Base-by-base conservation (phyloP, 352 stramenopile species). In the Globisporangium parvum region DNA sequence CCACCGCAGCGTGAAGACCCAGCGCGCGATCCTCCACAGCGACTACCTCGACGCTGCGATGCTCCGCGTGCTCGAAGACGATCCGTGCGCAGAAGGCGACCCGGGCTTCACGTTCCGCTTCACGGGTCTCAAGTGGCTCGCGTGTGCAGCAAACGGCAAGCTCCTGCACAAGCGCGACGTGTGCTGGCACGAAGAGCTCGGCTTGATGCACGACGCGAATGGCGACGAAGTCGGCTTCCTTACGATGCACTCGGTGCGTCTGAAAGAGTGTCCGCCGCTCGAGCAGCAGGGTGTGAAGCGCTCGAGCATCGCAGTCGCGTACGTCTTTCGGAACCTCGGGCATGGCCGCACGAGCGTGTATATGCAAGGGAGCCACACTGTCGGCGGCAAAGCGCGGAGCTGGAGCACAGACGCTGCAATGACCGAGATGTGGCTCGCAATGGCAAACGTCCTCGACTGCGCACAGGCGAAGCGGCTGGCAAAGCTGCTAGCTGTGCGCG, bases 121-220 rank as follows among this genome's bases (percentile, higher is more conserved):
- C 54, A 54, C 65, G 24, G 78, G 75, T 0, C 58, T 88, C 66
- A 87, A 88, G 55, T 88, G 74, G 74, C 65, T 85, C 49, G 76
- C 74, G 17, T 70, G 59, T 26, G 66, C 71, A 6, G 63, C 69
- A 10, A 66, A 53, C 15, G 66, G 73, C 47, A 88, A 81, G 49
- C 60, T 87, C 14, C 63, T 85, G 45, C 71, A 81, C 68, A 87
- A 87, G 57, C 67, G 77, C 47, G 79, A 87, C 47, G 44, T 85
- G 44, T 87, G 79, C 57, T 89, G 72, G 69, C 55, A 86, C 51
- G 79, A 89, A 37, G 66, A 84, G 48, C 75, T 83, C 48, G 76
- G 76, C 2, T 51, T 81, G 45, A 80, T 66, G n/a, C 57, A 59
- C 35, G 73, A 87, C 48, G 58, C 55, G 14, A 67, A 72, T 49